Evolutionary conservation across 768 basidiomycete species (phyloP).

Genomic region (Psilocybe tampanensis): DNA sequence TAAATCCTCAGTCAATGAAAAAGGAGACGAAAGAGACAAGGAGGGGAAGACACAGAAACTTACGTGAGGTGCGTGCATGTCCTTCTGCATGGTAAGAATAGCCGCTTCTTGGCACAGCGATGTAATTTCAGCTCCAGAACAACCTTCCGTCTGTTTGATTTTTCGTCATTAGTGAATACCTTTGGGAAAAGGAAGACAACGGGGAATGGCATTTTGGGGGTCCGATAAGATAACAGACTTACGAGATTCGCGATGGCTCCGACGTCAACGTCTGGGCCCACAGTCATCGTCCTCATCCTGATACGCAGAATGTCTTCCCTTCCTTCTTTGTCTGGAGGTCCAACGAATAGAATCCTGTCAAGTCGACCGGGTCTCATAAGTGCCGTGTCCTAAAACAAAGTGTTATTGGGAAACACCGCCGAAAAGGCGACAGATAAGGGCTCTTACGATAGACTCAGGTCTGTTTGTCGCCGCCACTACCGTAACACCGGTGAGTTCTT

Average conservation of each 20-base stretch:
- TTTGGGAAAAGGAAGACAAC: conserved; percentile 1
- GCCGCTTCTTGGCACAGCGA: conserved; percentile 97
- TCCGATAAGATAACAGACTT: conserved; percentile 18
- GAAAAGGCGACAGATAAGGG: background rate
- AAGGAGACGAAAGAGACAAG: background rate
- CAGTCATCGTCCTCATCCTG: conserved; percentile 76
- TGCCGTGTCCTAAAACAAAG: conserved; percentile 77
- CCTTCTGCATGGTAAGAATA: conserved; percentile 84
- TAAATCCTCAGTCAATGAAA: background rate
- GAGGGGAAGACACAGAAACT: conserved; percentile 26
- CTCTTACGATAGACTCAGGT: conserved; percentile 78
- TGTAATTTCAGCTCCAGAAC: conserved; percentile 93
- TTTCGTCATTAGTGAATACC: background rate
- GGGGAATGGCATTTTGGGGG: background rate
- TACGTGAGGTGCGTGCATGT: conserved; percentile 79
- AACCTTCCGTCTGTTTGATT: conserved; percentile 80
- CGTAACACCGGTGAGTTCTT: conserved; percentile 93
- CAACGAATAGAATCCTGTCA: conserved; percentile 93
- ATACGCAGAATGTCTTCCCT: conserved; percentile 87
- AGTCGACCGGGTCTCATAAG: conserved; percentile 93
- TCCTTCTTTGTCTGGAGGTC: conserved; percentile 81
- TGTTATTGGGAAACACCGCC: background rate
- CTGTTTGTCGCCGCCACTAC: conserved; percentile 95
- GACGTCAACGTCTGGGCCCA: conserved; percentile 71
- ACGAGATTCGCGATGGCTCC: conserved; percentile 72